A percentile compares a stretch with the other conserved stretches of the same genome.
These are phyloP conservation scores for Pyricularia sp. DNA, from an alignment of 2,329 filamentous ascomycete genomes.

Conservation along the genomic window DNA sequence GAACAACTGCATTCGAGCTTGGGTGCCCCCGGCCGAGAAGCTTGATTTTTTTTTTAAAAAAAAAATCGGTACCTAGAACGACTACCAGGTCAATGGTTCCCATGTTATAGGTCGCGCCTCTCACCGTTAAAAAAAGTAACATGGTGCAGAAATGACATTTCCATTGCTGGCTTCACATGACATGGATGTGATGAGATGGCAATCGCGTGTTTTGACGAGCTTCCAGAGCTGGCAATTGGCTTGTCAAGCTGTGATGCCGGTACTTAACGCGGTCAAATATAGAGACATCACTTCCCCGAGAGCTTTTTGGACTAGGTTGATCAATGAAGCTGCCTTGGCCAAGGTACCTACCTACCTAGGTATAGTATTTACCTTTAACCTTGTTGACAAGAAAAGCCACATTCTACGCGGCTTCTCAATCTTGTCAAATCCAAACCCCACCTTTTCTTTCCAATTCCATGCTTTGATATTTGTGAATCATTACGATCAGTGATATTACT, in stretches of 20 bases:
- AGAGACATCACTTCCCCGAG: neutral
- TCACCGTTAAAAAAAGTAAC: neutral
- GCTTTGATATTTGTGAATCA: neutral
- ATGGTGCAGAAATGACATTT: neutral
- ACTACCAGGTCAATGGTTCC: neutral
- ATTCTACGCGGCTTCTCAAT: too few species aligned
- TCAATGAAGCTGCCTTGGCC: neutral
- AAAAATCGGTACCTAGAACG: neutral
- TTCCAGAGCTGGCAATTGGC: neutral
- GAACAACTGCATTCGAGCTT: neutral
- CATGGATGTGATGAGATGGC: neutral
- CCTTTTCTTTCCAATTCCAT: neutral
- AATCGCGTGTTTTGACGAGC: neutral
- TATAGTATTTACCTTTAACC: neutral
- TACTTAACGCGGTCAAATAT: neutral
- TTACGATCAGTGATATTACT: neutral
- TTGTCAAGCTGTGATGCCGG: neutral
- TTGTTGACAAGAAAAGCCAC: neutral
- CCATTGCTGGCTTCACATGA: neutral
- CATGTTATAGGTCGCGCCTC: neutral
- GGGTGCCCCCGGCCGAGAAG: neutral
- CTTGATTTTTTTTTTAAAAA: neutral
- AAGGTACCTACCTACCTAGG: too few species aligned
- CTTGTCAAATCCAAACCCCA: neutral
- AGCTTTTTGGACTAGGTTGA: neutral